phyloP scores from a whole-genome alignment of 495 filamentous ascomycete species.

The Aspergillus homomorphus region DNA sequence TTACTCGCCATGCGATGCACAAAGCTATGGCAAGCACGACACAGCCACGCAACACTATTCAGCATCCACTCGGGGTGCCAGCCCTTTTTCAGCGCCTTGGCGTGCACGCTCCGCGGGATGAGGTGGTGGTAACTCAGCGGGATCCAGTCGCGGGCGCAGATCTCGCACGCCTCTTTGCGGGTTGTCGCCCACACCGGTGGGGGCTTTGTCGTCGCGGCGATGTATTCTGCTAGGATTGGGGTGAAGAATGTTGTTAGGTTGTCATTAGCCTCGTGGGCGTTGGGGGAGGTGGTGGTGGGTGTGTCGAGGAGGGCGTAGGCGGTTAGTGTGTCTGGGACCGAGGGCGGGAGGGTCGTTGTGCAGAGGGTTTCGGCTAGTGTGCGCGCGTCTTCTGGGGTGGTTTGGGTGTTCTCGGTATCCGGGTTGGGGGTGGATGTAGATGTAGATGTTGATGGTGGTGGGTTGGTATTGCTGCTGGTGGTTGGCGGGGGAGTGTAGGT shows the following conservation, averaged over 20 bases:
- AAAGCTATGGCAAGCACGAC: constrained; percentile 81
- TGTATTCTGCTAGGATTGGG: constrained; percentile 59
- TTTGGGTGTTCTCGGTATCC: not conserved
- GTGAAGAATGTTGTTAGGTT: constrained; percentile 51
- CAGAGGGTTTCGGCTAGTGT: constrained; percentile 40
- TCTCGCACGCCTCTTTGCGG: constrained; percentile 64
- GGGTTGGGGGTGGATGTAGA: constrained; percentile 50
- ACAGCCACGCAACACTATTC: constrained; percentile 84
- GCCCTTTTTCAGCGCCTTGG: constrained; percentile 73
- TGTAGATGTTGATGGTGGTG: constrained; percentile 32
- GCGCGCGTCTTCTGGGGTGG: constrained; percentile 24
- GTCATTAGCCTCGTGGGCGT: constrained; percentile 27
- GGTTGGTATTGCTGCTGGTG: constrained; percentile 40
- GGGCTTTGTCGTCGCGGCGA: constrained; percentile 48
- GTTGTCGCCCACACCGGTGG: constrained; percentile 61
- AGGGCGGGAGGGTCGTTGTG: constrained; percentile 42
- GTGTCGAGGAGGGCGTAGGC: constrained; percentile 56
- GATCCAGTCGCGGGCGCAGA: constrained; percentile 77
- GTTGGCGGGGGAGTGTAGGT: constrained; percentile 45
- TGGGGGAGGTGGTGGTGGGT: constrained; percentile 31
- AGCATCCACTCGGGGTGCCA: constrained; percentile 76
- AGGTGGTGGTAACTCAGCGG: constrained; percentile 81
- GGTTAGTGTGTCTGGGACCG: constrained; percentile 57
- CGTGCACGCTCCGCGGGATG: constrained; percentile 72
- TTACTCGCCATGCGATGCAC: constrained; percentile 75